These are phyloP conservation scores for Kwoniella heveanensis DNA, from an alignment of 768 basidiomycete genomes.

Conservation along the genomic window DNA sequence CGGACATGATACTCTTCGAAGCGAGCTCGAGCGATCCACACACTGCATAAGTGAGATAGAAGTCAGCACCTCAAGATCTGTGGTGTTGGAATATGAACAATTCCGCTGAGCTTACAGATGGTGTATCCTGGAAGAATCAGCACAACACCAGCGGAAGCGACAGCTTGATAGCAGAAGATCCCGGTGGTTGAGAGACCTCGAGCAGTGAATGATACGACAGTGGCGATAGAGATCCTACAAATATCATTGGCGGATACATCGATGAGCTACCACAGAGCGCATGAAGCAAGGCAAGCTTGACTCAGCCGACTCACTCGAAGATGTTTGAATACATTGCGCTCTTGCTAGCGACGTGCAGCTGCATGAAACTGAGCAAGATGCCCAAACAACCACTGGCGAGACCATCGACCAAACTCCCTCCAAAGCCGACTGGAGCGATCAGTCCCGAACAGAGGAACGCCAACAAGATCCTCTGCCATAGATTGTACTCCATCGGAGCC, in stretches of 20 bases:
- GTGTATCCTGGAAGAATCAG: constrained; percentile 53
- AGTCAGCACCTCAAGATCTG: background rate
- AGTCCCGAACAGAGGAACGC: constrained; percentile 72
- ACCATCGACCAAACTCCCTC: constrained; percentile 66
- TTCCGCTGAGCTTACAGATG: constrained; percentile 38
- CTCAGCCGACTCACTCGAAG: constrained; percentile 69
- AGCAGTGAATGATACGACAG: constrained; percentile 75
- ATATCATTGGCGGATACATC: background rate
- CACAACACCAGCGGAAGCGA: constrained; percentile 46
- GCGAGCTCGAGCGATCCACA: constrained; percentile 53
- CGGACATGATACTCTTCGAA: constrained; percentile 51
- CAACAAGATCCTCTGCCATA: constrained; percentile 66
- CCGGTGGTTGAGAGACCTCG: constrained; percentile 45
- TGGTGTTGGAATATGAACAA: background rate
- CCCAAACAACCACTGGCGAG: constrained; percentile 57
- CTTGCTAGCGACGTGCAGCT: constrained; percentile 72
- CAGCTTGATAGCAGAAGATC: constrained; percentile 50
- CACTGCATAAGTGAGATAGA: constrained; percentile 27
- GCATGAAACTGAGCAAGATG: constrained; percentile 68
- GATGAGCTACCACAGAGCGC: constrained; percentile 1
- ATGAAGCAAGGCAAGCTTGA: background rate
- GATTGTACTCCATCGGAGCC: constrained; percentile 67
- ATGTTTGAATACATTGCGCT: constrained; percentile 84
- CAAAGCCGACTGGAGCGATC: constrained; percentile 83
- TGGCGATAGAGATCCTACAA: constrained; percentile 75